Evolutionary conservation across 805 yeast genomes (phyloP).

Genomic region (Metschnikowia shivogae): DNA sequence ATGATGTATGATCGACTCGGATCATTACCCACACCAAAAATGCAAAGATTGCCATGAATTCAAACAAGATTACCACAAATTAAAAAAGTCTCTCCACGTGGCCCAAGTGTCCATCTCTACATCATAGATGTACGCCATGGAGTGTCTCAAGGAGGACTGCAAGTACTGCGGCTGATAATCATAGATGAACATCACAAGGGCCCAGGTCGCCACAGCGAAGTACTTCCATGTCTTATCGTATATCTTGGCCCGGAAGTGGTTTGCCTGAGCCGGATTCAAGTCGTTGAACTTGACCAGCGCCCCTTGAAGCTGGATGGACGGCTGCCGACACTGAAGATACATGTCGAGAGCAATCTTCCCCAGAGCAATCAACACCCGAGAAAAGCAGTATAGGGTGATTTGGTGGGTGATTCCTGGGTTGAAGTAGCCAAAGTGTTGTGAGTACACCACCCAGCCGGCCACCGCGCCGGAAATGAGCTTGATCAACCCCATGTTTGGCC

Average conservation of each 20-base stretch:
- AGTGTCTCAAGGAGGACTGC: slow-evolving; percentile 60
- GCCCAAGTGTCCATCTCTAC: slow-evolving; percentile 50
- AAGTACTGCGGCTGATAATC: slow-evolving; percentile 57
- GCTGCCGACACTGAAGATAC: slow-evolving; percentile 35
- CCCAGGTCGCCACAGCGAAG: slow-evolving; percentile 69
- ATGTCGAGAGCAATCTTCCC: slow-evolving; percentile 48
- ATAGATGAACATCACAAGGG: slow-evolving; percentile 65
- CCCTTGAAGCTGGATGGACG: slow-evolving; percentile 23
- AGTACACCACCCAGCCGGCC: slow-evolving; percentile 42
- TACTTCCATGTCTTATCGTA: slow-evolving; percentile 49
- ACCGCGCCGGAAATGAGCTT: slow-evolving; percentile 39
- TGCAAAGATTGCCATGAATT: background rate
- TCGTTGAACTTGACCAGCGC: slow-evolving; percentile 21
- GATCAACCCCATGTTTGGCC: slow-evolving; percentile 25
- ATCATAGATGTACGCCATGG: slow-evolving; percentile 70
- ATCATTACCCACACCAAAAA: too few species aligned
- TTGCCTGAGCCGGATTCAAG: slow-evolving; percentile 31
- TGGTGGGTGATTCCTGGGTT: slow-evolving; percentile 60
- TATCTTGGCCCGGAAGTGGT: slow-evolving; percentile 24
- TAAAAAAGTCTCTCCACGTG: slow-evolving; percentile 43
- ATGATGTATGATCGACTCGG: too few species aligned
- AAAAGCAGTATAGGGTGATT: slow-evolving; percentile 67
- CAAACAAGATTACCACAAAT: slow-evolving; percentile 13
- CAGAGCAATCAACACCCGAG: slow-evolving; percentile 60
- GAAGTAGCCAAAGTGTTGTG: slow-evolving; percentile 41